Base-by-base conservation (phyloP, 2,329 filamentous ascomycete species). In the Verticillium isaacii region DNA sequence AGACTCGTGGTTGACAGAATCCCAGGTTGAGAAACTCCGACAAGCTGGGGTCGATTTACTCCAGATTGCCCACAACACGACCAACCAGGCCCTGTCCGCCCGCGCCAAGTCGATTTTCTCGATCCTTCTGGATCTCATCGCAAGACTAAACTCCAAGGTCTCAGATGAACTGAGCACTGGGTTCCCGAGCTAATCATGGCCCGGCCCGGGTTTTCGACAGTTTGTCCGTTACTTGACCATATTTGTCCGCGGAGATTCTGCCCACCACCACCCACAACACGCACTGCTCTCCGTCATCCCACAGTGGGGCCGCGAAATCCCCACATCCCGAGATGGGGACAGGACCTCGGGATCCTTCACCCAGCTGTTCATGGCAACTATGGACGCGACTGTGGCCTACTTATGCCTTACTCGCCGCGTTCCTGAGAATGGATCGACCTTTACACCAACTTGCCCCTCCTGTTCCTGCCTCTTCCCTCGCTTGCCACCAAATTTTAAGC, bases 61-160 rank as follows among this genome's bases (percentile, higher is more conserved):
- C 29, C 74, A 73, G 15, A 76, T 77, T 1, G 75, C 76, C 41
- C 74, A 80, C 56, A 71, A 72, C 6, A 74, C 77, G 62, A 68
- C 72, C 39, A 68, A 68, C 3, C 77, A 75, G 5, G 72, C 73
- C 0, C 69, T 80, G 1, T 72, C 74, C 2, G 62, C 72, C 1
- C 69, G 77, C 17, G 77, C 78, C 3, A 70, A 73, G 1, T 66
- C 69, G 17, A 76, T 80, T 29, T 77, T 80, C 56, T 65, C 68
- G 1, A 71, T 78, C 1, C 67, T 80, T 2, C 68, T 80, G 0
- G 76, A 80, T 60, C 68, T 79, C 7, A 65, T 80, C 34, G 74
- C 77, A 3, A 67, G 75, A 15, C 65, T 80, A 5, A 76, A 80
- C 54, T 79, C 77, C 0, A 78, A 77, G 57, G 77, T 78, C 3